Base-by-base conservation (phyloP, 768 basidiomycete species). In the Suillus weaverae region DNA sequence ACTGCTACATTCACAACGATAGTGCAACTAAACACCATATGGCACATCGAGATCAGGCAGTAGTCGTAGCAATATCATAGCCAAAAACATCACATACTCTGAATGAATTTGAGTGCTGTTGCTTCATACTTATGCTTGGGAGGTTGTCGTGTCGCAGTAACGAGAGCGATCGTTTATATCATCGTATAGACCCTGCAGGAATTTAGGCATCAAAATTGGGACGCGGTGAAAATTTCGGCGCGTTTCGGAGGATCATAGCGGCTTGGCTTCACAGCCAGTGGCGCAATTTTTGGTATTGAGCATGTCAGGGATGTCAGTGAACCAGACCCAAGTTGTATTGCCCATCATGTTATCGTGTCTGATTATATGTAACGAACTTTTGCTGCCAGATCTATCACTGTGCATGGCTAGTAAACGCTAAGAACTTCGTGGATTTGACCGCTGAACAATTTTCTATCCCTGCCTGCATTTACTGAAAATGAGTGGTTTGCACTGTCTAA, bases 341-440 rank as follows among this genome's bases (percentile, higher is more conserved):
- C 67, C 65, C 59, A 46, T 46, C n/a, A 6, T 22, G 11, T 5
- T n/a, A 5, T 22, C n/a, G 44, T 59, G 26, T 63, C 43, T 59
- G 57, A 44, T 20, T 22, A 46, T 64, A 68, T 56, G 62, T 68
- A 71, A 10, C 32, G 32, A 33, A 18, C 30, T 41, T 26, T n/a
- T 20, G 33, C 44, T 38, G 60, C 36, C 38, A 14, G 38, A 39
- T 39, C 38, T n/a, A n/a, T n/a, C n/a, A 39, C 14, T 39, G 38
- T n/a, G n/a, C n/a, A n/a, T n/a, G n/a, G 14, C 10, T 39, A 39
- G 14, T 39, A 39, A 16, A 6, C 16, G 38, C 38, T 4, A 39
- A 5, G 38, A 38, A 38, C 1, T 39, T 39, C 5, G 38, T 16
- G 5, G 14, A 39, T 39, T 39, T 16, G 38, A 16, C 14, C 38